Base-by-base conservation (phyloP, 768 basidiomycete genomes). In the Trichaptum fuscoviolaceum region DNA sequence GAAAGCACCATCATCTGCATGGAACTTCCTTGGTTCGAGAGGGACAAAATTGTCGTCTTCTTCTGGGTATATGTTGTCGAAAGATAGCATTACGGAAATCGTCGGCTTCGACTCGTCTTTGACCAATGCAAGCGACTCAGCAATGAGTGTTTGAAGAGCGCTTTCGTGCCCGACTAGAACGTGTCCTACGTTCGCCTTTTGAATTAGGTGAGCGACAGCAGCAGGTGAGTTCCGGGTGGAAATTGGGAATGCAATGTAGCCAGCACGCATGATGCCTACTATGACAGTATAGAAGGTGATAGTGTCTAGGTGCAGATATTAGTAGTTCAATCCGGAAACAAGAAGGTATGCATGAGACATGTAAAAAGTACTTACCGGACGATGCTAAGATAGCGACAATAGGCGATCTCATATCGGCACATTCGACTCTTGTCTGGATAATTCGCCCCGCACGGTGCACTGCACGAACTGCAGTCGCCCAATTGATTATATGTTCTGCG, bases 151-250 rank as follows among this genome's bases (percentile, higher is more conserved):
- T 35, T 70, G 67, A 63, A 72, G 69, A 5, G 58, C 20, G 24
- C 58, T 18, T 30, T 75, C 73, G 7, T 64, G 62, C 34, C 69
- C 68, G 23, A 71, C 71, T 58, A 76, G 65, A 4, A 74, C 27
- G 17, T 75, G 73, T 0, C 64, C 69, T 1, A 69, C 68, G 1
- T 68, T 67, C 9, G 69, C 74, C 62, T 67, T 65, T 20, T 62
- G 58, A 12, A 80, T 67, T 2, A 82, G 71, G 68, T 81, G 78
- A 0, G 72, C 74, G 8, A 82, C 69, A 0, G 77, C 79, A 15
- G 68, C 69, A 35, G 71, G 72, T 9, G 80, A 77, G 68, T 78
- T 78, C 1, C 77, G 71, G 2, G 71, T 68, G 4, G 78, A 76
- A 57, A 72, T 58, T 1, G 67, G 67, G 62, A 72, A 72, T 3